Evolutionary conservation across 2,329 filamentous ascomycete genomes (phyloP), one percentile per base, ranked within the genome.

Genomic region (Dactylellina haptotyla): DNA sequence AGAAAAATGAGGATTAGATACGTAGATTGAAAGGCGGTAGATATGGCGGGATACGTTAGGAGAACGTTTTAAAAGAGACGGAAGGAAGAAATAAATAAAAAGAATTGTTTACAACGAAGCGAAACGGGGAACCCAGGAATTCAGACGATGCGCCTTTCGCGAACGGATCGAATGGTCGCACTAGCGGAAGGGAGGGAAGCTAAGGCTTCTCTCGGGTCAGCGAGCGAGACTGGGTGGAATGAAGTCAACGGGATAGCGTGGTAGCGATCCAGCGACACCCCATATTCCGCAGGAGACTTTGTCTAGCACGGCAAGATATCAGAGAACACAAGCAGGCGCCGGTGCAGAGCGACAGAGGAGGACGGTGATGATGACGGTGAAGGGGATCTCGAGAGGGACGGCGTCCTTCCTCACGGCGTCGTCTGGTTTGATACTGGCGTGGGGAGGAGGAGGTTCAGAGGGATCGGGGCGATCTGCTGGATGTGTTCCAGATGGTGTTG

Each of bases 211-310:
- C 34, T 53, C 58, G 61, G 45, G 48, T 56, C 46, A 56, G 57
- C 46, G 43, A 57, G 51, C 58, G 46, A 50, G 69, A 53, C 48
- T 39, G 50, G 23, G 54, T 43, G 46, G 56, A 34, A 48, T 51
- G 34, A 69, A 61, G 56, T 73, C 61, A 73, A 61, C 66, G 34
- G 43, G 69, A 73, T 61, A 48, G 67, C 45, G 62, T 61, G 39
- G 62, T 45, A 72, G 51, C 46, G 61, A 66, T 57, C 61, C 61
- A 66, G 56, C 69, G 69, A 73, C 62, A 73, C 69, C 61, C 67
- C 69, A 73, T 73, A 53, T 73, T 73, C 69, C 69, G 61, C 54
- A 53, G 39, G 58, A n/a, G n/a, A n/a, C n/a, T n/a, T n/a, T n/a
- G n/a, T 10, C 16, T 45, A 16, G 16, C 20, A 37, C 18, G 25